Base-by-base conservation (phyloP, 495 filamentous ascomycete species). In the Coniosporium apollinis region DNA sequence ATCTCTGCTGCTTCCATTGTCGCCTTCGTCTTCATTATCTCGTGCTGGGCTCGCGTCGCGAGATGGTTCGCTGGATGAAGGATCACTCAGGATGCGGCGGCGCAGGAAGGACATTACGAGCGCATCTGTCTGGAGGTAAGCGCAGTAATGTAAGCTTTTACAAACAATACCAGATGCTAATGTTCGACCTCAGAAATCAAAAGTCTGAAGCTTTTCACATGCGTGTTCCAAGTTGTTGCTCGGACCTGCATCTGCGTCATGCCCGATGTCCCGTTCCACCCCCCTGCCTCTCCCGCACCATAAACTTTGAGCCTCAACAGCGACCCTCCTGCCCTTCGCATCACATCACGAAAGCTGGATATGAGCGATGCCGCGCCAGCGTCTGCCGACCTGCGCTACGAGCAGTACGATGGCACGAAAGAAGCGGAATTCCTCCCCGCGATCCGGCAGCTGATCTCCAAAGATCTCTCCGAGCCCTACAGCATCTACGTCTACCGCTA, bases 401-500 rank as follows among this genome's bases (percentile, higher is more conserved):
- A 84, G 41, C 82, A 81, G 50, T 99, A 96, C 54, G 69, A 84
- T 35, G 68, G 72, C 47, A 53, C 62, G 5, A 75, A 83, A 42
- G 91, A 96, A 50, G 69, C 74, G 22, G 58, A 70, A 32, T 92
- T 89, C 46, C 74, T 96, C 29, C 72, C 83, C 30, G 70, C 81
- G 16, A 96, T 99, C 59, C 72, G 91, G 34, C 72, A 83, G 37
- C 58, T 99, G 49, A 99, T 99, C 52, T 92, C 86, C 19, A 89
- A 87, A 41, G 91, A 96, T 52, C 72, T 99, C 19, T 94, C 87
- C 39, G 91, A 99, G 52, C 91, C 91, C 1, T 99, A 99, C 59
- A 96, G 89, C 60, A 94, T 99, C 52, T 99, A 96, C 59, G 91
- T 99, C 33, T 99, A 96, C 61, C 73, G 91, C 19, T 99, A 96